phyloP scores from a whole-genome alignment of 371 early-diverging fungal genomes.

The Mucor ambiguus region DNA sequence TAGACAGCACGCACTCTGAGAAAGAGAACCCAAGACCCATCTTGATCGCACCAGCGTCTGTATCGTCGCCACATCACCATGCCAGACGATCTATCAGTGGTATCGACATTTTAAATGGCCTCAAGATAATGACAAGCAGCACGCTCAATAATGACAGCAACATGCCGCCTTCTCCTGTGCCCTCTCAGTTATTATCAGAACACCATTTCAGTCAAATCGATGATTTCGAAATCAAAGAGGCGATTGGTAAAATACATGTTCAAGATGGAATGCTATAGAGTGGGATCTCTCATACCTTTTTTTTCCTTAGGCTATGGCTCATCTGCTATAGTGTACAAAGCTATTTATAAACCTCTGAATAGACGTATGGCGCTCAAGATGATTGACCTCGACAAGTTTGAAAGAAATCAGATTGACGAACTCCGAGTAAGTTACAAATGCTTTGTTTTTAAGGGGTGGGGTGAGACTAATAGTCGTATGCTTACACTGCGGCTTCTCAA shows the following conservation, averaged over 20 bases:
- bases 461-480: neutral
- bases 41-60: neutral
- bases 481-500: neutral
- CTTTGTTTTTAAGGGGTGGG: neutral
- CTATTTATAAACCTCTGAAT: constrained; percentile 69
- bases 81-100: constrained; percentile 29
- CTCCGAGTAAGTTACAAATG: constrained; percentile 70
- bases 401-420: constrained; percentile 87
- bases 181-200: constrained; percentile 20
- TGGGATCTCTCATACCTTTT: neutral
- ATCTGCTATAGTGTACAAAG: constrained; percentile 79
- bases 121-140: constrained; percentile 25
- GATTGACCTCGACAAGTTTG: constrained; percentile 87
- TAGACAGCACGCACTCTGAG: constrained; percentile 22
- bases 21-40: constrained; percentile 17
- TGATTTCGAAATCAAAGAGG: constrained; percentile 43
- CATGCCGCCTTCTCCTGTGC: constrained; percentile 21
- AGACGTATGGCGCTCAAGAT: constrained; percentile 77
- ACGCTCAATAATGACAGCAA: constrained; percentile 2
- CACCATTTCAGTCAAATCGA: constrained; percentile 35
- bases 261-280: neutral
- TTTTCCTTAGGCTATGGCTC: constrained; percentile 76
- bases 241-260: constrained; percentile 34
- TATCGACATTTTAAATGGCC: constrained; percentile 23
- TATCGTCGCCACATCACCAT: constrained; percentile 9